Evolutionary conservation across 2,329 filamentous ascomycete genomes (phyloP).

Genomic region (Verticillium alfalfae): DNA sequence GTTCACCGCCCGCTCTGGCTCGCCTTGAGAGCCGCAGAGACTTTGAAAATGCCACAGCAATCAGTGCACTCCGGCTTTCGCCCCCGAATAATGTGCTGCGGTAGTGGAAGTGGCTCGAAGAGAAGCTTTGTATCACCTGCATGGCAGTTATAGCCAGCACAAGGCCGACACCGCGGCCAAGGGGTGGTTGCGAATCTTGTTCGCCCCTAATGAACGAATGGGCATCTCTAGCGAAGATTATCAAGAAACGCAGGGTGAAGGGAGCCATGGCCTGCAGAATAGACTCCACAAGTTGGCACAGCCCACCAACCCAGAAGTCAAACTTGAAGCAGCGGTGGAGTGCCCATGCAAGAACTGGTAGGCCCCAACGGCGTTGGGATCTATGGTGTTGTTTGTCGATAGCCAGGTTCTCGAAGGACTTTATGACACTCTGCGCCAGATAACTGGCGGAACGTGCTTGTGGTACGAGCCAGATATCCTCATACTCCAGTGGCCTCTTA

Average conservation of each 20-base stretch:
- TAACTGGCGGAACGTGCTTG: not conserved
- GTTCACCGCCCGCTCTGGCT: slow-evolving; percentile 73
- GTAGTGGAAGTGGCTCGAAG: slow-evolving; percentile 88
- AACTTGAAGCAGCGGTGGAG: slow-evolving; percentile 79
- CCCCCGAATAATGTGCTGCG: slow-evolving; percentile 88
- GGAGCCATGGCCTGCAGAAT: slow-evolving; percentile 77
- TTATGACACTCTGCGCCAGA: not conserved
- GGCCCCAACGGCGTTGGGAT: slow-evolving; percentile 36
- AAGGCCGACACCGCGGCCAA: slow-evolving; percentile 73
- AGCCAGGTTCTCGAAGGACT: not conserved
- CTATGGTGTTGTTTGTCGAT: not conserved
- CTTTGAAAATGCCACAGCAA: slow-evolving; percentile 86
- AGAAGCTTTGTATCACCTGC: slow-evolving; percentile 77
- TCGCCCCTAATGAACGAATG: slow-evolving; percentile 63
- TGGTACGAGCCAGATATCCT: not conserved
- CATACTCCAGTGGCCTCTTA: not conserved
- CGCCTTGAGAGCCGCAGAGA: slow-evolving; percentile 82
- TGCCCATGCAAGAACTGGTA: slow-evolving; percentile 71
- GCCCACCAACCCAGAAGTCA: slow-evolving; percentile 82
- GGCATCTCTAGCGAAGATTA: slow-evolving; percentile 78
- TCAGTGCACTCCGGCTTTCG: slow-evolving; percentile 73
- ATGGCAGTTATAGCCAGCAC: slow-evolving; percentile 80
- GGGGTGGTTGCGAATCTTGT: slow-evolving; percentile 52
- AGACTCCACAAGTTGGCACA: slow-evolving; percentile 69
- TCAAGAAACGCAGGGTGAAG: slow-evolving; percentile 80